Percentiles rank a stretch among this genome's conserved stretches.
Conservation (phyloP, 495 filamentous ascomycete species). For the Corynascus novoguineensis region DNA sequence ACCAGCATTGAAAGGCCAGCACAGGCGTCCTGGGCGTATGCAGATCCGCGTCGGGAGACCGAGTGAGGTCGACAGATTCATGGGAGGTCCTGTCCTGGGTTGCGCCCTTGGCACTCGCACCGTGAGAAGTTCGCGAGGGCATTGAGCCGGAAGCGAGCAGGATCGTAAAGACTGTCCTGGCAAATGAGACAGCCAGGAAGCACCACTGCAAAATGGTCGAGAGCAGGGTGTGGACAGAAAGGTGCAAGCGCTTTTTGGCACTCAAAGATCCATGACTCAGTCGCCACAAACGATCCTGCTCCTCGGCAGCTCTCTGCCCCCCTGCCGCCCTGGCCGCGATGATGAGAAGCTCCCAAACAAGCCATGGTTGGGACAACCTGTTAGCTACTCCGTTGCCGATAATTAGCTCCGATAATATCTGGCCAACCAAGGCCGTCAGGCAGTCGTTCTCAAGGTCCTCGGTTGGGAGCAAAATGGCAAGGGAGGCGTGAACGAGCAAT, state of each 20-base stretch:
- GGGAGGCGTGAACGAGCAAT: slow-evolving; percentile 66
- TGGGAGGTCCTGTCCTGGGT: slow-evolving; percentile 15
- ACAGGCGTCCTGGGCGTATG: slow-evolving; percentile 57
- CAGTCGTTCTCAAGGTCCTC: slow-evolving; percentile 88
- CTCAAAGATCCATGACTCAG: slow-evolving; percentile 10
- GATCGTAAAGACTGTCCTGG: slow-evolving; percentile 55
- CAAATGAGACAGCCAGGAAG: slow-evolving; percentile 58
- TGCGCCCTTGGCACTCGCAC: slow-evolving; percentile 14
- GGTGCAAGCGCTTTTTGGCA: slow-evolving; percentile 18
- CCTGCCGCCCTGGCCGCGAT: slow-evolving; percentile 38
- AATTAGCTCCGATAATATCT: slow-evolving; percentile 81
- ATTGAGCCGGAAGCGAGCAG: slow-evolving; percentile 48
- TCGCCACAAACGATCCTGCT: slow-evolving; percentile 8
- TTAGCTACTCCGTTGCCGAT: slow-evolving; percentile 71
- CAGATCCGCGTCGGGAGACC: slow-evolving; percentile 8
- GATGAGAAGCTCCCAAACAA: slow-evolving; percentile 75
- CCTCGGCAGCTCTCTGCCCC: slow-evolving; percentile 14
- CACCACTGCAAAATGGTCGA: slow-evolving; percentile 66
- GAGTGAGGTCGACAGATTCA: slow-evolving; percentile 4
- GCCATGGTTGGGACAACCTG: slow-evolving; percentile 74
- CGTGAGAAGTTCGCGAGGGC: slow-evolving; percentile 37
- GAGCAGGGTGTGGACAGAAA: slow-evolving; percentile 46
- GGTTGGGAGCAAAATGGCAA: slow-evolving; percentile 80
- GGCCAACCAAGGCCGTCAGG: slow-evolving; percentile 70
- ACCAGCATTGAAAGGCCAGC: slow-evolving; percentile 65